Base-by-base conservation (phyloP, 2,329 filamentous ascomycete genomes). In the Penicillium decumbens region DNA sequence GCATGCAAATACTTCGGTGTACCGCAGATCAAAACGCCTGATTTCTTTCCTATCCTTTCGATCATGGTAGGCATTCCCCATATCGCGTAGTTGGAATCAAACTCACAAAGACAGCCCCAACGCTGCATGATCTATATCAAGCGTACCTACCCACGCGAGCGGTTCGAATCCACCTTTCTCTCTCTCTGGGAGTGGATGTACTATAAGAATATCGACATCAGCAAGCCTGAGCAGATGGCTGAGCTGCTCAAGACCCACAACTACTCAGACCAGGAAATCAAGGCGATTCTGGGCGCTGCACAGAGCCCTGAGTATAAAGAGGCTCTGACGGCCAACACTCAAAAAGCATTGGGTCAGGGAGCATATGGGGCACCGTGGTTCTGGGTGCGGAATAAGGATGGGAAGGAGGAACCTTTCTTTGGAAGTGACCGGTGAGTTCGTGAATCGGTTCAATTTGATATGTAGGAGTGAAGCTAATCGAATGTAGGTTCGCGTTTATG, bases 331-430 rank as follows among this genome's bases (percentile, higher is more conserved):
- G 72, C 69, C 4, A 77, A 77, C 38, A 90, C 87, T 15, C 75
- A 80, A 51, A 75, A 77, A 55, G 85, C 80, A 0, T 66, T 88
- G 13, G 78, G 80, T 32, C 73, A 72, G 43, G 88, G 87, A 0
- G 88, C 87, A 0, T 92, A 88, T 67, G 88, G 88, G 0, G 81
- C 82, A 43, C 88, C 88, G 1, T 92, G 88, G 87, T 75, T 88
- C 52, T 84, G 82, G 78, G 87, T 83, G 3, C 77, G 74, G 24
- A 64, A 63, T 49, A 49, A 53, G 1, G 66, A 77, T 53, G 84
- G 84, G 0, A 67, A 76, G 48, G 76, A 76, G 42, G 83, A 87
- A 71, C 80, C 84, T 0, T 89, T 90, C 65, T 91, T 91, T 68
- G 87, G 87, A 2, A 89, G 85, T 69, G 87, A 91, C 70, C 83